Conservation (phyloP, 257 asterid genomes). For the Solanum acaule region DNA sequence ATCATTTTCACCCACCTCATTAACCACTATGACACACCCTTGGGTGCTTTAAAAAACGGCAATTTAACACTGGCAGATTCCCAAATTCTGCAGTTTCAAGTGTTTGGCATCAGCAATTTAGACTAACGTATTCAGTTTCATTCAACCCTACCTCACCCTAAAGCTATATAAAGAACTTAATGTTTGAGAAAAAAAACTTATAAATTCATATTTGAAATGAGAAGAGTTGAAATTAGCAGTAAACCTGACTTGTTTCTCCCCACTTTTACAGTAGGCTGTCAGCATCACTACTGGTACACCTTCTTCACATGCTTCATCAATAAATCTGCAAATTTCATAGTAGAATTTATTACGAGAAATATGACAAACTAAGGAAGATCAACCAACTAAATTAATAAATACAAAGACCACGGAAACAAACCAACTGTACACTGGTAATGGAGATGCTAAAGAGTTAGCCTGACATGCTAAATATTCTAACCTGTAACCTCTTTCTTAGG, state of each 20-base stretch:
- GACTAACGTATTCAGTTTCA: background rate
- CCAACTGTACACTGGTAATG: background rate
- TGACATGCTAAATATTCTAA: background rate
- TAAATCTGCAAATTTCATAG: slow-evolving; percentile 45
- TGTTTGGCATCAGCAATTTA: background rate
- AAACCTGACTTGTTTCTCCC: slow-evolving; percentile 81
- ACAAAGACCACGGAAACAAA: background rate
- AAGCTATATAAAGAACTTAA: background rate
- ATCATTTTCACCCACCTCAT: background rate
- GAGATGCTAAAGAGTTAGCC: background rate
- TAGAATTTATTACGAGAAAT: background rate
- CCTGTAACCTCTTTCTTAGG: background rate
- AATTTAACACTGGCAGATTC: background rate
- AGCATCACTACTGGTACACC: slow-evolving; percentile 59
- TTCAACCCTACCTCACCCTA: background rate
- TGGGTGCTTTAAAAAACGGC: background rate
- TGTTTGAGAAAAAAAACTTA: background rate
- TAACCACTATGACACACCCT: background rate
- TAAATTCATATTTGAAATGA: background rate
- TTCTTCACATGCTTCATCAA: slow-evolving; percentile 58
- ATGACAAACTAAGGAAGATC: background rate
- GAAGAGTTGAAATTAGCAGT: slow-evolving; percentile 2
- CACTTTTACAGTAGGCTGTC: slow-evolving; percentile 52
- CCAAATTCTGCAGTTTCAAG: background rate
- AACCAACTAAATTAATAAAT: background rate